These are phyloP conservation scores for Rosa rugosa DNA, from an alignment of 306 rosid species.

Conservation along the genomic window DNA sequence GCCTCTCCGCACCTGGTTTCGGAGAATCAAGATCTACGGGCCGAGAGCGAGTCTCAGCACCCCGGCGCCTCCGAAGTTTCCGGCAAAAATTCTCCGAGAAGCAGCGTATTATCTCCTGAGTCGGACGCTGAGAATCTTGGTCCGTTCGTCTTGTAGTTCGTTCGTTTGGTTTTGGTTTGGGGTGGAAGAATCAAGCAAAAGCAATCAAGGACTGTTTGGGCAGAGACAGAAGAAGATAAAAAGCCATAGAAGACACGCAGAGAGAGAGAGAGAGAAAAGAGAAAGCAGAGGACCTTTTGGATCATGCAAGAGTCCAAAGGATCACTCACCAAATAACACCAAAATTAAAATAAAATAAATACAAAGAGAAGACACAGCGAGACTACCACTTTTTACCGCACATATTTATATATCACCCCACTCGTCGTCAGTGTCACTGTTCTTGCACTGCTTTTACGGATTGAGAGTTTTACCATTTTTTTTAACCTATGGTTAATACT, in stretches of 20 bases:
- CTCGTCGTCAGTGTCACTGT: not conserved
- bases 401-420: not conserved
- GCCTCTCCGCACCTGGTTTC: not conserved
- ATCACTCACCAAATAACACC: slow-evolving; percentile 25
- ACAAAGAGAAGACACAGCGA: not conserved
- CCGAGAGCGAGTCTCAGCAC: not conserved
- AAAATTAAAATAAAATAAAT: slow-evolving; percentile 13
- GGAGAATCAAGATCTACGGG: slow-evolving; percentile 15
- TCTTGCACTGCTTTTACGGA: not conserved
- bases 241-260: slow-evolving; percentile 28
- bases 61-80: not conserved
- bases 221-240: slow-evolving; percentile 34
- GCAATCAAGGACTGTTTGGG: slow-evolving; percentile 15
- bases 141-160: slow-evolving; percentile 2
- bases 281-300: slow-evolving; percentile 24
- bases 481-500: too few relatives aligned
- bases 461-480: not conserved
- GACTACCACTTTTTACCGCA: not conserved
- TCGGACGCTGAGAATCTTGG: not conserved
- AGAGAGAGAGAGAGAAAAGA: not conserved
- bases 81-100: not conserved
- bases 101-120: not conserved
- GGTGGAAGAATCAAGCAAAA: slow-evolving; percentile 27
- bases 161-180: slow-evolving; percentile 9
- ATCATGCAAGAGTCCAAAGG: slow-evolving; percentile 56